Percentiles rank a stretch among this genome's conserved stretches.
Conservation (phyloP, 768 basidiomycete genomes). For the Agaricus sinodeliciosus region DNA sequence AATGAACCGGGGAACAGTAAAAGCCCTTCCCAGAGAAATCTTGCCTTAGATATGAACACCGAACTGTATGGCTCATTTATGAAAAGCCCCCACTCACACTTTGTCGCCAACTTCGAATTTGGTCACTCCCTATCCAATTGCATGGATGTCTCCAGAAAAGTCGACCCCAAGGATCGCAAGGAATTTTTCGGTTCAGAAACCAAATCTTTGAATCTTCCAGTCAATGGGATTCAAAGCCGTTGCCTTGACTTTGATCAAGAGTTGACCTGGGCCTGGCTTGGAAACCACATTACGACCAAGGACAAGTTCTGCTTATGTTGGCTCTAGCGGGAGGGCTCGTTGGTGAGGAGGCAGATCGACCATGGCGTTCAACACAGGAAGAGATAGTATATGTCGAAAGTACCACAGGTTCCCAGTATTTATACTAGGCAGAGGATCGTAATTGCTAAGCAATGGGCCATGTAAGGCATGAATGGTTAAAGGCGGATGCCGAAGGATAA, state of each 20-base stretch:
- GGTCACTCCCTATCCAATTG: slow-evolving; percentile 44
- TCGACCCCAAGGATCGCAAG: slow-evolving; percentile 45
- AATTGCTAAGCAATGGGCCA: no score
- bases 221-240: slow-evolving; percentile 44
- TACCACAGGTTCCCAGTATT: no score
- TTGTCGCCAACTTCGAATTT: slow-evolving; percentile 44
- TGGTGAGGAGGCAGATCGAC: slow-evolving; percentile 13
- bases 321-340: slow-evolving; percentile 18
- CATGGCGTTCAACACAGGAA: neutral
- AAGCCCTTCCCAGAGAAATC: slow-evolving; percentile 36
- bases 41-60: slow-evolving; percentile 13
- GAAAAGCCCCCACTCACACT: slow-evolving; percentile 34
- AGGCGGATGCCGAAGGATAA: no score
- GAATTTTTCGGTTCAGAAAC: slow-evolving; percentile 30
- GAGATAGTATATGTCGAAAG: no score
- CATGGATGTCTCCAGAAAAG: slow-evolving; percentile 43
- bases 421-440: no score
- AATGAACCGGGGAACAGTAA: no score
- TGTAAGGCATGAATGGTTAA: no score
- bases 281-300: slow-evolving; percentile 11
- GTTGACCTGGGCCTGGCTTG: slow-evolving; percentile 29
- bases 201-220: slow-evolving; percentile 40
- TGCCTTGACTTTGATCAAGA: slow-evolving; percentile 34
- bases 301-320: slow-evolving; percentile 16
- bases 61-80: neutral